Percentiles rank a stretch among this genome's conserved stretches.
phyloP scores from a whole-genome alignment of 2,329 filamentous ascomycete species.

The Ceratocystiopsis brevicomis region DNA sequence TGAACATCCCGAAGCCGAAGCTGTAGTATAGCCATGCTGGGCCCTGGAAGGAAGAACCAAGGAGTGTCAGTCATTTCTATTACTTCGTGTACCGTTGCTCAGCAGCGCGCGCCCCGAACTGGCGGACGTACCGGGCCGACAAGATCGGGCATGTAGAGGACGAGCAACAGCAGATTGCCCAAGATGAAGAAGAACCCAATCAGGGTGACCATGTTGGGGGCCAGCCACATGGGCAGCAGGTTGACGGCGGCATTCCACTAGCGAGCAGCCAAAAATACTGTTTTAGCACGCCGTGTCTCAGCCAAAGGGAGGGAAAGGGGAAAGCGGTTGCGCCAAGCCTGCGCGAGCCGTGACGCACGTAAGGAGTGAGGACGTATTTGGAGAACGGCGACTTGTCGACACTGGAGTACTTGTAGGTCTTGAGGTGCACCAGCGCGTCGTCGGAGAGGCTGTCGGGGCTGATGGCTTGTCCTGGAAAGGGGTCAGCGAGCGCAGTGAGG shows the following conservation, averaged over 20 bases:
- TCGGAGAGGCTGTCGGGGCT: constrained; percentile 61
- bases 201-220: constrained; percentile 93
- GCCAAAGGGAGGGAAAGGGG: too few species aligned
- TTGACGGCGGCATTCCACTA: constrained; percentile 97
- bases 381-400: constrained; percentile 93
- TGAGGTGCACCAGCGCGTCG: constrained; percentile 77
- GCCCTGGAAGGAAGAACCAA: constrained; percentile 28
- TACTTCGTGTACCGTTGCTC: not conserved
- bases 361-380: constrained; percentile 82
- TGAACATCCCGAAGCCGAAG: constrained; percentile 89
- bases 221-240: constrained; percentile 83
- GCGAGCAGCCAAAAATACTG: constrained; percentile 5
- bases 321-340: too few species aligned
- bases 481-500: not conserved
- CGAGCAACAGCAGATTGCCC: constrained; percentile 55
- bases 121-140: constrained; percentile 54
- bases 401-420: constrained; percentile 91
- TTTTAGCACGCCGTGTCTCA: too few species aligned
- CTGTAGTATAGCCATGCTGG: constrained; percentile 90
- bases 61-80: not conserved
- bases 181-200: constrained; percentile 91
- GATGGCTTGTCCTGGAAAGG: constrained; percentile 25
- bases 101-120: not conserved
- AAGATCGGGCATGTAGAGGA: constrained; percentile 72
- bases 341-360: constrained; percentile 40